Base-by-base conservation (phyloP, 495 filamentous ascomycete species). In the Diplogelasinospora grovesii region DNA sequence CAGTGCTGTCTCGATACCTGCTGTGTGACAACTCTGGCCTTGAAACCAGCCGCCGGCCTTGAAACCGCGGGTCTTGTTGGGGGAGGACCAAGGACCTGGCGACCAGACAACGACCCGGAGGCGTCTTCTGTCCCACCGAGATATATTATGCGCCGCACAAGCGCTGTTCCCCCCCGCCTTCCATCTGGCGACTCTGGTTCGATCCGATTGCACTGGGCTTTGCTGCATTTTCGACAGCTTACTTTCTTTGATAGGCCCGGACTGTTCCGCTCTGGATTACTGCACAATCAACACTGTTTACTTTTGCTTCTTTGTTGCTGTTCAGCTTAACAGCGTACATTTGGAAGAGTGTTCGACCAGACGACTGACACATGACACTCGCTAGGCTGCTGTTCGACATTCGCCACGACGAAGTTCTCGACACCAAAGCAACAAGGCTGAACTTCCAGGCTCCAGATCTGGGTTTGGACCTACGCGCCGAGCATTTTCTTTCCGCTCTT, bases 281-380 rank as follows among this genome's bases (percentile, higher is more conserved):
- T n/a, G n/a, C n/a, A n/a, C n/a, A n/a, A n/a, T n/a, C n/a, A n/a
- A n/a, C n/a, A n/a, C n/a, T n/a, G n/a, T n/a, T n/a, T n/a, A n/a
- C n/a, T n/a, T n/a, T n/a, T n/a, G n/a, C n/a, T n/a, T n/a, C n/a
- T n/a, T n/a, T n/a, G n/a, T n/a, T n/a, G n/a, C n/a, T n/a, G n/a
- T n/a, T n/a, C n/a, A n/a, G n/a, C n/a, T n/a, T n/a, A n/a, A n/a
- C n/a, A n/a, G n/a, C n/a, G n/a, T n/a, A n/a, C n/a, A n/a, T n/a
- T n/a, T n/a, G n/a, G n/a, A n/a, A n/a, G n/a, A n/a, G n/a, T n/a
- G n/a, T n/a, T n/a, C 54, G 56, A 57, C 54, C 45, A 43, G 31
- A 39, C 45, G 37, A 56, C 57, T 61, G 52, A 61, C 57, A 50
- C 45, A 48, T 56, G 45, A 52, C 54, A 47, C 41, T 40, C 13